Evolutionary conservation across 108 stramenopile species (phyloP).

Genomic region (Mayamaea pseudoterrestris): DNA sequence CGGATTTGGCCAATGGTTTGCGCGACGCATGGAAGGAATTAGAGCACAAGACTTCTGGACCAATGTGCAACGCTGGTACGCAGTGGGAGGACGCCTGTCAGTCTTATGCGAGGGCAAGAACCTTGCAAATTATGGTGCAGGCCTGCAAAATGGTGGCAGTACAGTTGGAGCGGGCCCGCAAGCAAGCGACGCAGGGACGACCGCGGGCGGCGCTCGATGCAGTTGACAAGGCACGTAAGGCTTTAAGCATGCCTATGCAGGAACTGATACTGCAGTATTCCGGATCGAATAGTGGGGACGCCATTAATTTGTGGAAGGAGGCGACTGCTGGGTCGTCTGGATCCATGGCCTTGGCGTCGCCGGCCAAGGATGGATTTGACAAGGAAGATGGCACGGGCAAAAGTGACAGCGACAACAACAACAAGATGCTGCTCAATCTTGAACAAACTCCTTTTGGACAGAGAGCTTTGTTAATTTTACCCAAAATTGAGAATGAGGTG

Average conservation of each 20-base stretch:
- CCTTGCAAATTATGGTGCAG: constrained; percentile 59
- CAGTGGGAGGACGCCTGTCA: constrained; percentile 46
- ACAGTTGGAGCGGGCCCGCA: constrained; percentile 57
- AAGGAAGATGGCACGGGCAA: not conserved
- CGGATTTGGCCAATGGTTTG: constrained; percentile 50
- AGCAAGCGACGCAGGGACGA: constrained; percentile 65
- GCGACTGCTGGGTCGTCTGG: not conserved
- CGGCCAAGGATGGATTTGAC: constrained; percentile 10
- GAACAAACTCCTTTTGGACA: constrained; percentile 82
- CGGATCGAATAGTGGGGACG: constrained; percentile 13
- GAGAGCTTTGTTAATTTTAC: constrained; percentile 68
- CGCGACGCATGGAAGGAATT: constrained; percentile 56
- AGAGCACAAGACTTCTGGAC: constrained; percentile 57
- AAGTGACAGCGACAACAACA: constrained; percentile 7
- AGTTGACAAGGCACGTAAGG: constrained; percentile 73
- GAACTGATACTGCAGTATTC: constrained; percentile 28
- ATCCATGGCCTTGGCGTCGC: not conserved
- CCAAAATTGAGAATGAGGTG: constrained; percentile 86
- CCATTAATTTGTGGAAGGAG: not conserved
- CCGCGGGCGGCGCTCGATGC: constrained; percentile 73
- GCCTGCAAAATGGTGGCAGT: constrained; percentile 71
- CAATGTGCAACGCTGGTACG: constrained; percentile 45
- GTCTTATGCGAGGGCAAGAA: constrained; percentile 47
- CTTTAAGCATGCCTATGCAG: constrained; percentile 58
- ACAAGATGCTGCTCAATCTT: constrained; percentile 21